Evolutionary conservation across 495 filamentous ascomycete genomes (phyloP).

Genomic region (Tuber magnatum): DNA sequence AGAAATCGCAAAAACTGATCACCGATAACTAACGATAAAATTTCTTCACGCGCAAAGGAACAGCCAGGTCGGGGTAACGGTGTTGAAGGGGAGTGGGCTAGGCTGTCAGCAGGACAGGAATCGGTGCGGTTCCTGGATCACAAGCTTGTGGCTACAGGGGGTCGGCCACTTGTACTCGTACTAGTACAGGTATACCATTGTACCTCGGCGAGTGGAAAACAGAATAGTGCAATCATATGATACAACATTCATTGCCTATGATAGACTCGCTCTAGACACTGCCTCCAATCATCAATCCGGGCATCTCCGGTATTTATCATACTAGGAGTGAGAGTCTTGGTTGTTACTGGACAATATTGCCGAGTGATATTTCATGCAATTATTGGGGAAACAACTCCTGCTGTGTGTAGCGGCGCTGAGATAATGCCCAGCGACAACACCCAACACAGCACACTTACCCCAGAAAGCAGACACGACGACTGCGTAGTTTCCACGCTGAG

Average conservation of each 20-base stretch:
- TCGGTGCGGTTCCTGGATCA: neutral
- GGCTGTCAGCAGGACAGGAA: neutral
- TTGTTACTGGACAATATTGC: neutral
- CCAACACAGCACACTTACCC: neutral
- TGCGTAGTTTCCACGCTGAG: neutral
- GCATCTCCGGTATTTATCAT: neutral
- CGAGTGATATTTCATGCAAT: neutral
- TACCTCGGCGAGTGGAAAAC: neutral
- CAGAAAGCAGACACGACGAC: neutral
- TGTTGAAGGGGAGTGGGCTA: neutral
- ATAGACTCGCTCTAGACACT: neutral
- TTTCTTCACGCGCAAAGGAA: too few relatives aligned
- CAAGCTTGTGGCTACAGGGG: too few relatives aligned
- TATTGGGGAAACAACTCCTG: neutral
- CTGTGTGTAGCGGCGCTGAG: neutral
- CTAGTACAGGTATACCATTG: too few relatives aligned
- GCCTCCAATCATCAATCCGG: neutral
- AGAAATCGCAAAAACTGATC: too few relatives aligned
- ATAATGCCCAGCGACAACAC: neutral
- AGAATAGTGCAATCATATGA: neutral
- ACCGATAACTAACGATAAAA: too few relatives aligned
- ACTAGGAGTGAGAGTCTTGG: neutral
- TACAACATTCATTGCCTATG: neutral
- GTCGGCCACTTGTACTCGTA: too few relatives aligned
- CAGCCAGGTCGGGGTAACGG: neutral